phyloP scores from a whole-genome alignment of 1,284 basidiomycete species.

The Microbotryum intermedium region DNA sequence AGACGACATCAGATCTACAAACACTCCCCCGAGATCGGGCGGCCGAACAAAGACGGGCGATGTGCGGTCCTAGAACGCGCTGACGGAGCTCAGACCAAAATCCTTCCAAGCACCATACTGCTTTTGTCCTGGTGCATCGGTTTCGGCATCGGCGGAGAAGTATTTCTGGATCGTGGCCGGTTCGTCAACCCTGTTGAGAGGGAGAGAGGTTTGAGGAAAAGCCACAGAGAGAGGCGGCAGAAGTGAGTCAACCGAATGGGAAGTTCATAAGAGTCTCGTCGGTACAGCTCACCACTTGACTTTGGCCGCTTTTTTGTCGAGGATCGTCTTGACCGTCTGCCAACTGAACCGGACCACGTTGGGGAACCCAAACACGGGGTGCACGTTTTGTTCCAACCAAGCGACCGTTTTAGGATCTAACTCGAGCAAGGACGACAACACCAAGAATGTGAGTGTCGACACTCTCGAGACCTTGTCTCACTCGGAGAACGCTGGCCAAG shows the following conservation, averaged over 20 bases:
- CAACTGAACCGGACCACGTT: slow-evolving; percentile 88
- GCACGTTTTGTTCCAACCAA: slow-evolving; percentile 67
- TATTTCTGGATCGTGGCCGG: slow-evolving; percentile 26
- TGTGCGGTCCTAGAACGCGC: slow-evolving; percentile 10
- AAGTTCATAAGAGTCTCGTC: neutral
- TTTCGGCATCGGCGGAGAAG: slow-evolving; percentile 16
- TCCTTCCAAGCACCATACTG: slow-evolving; percentile 21
- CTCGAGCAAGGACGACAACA: neutral
- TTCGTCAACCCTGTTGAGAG: slow-evolving; percentile 21
- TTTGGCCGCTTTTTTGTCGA: slow-evolving; percentile 69
- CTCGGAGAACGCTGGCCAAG: neutral
- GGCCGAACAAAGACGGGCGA: too few species aligned
- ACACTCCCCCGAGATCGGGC: too few species aligned
- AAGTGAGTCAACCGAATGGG: neutral
- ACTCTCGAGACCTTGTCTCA: neutral
- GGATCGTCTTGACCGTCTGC: slow-evolving; percentile 79
- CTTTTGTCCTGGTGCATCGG: neutral
- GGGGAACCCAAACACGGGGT: slow-evolving; percentile 88
- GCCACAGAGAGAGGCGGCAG: neutral
- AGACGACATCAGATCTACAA: too few species aligned
- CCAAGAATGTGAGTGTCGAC: neutral
- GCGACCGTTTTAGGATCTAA: slow-evolving; percentile 84
- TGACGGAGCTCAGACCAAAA: slow-evolving; percentile 18
- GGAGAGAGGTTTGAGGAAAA: neutral
- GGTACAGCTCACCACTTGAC: slow-evolving; percentile 61